Conservation (phyloP, 306 rosid genomes). For the Rubus parviflorus region DNA sequence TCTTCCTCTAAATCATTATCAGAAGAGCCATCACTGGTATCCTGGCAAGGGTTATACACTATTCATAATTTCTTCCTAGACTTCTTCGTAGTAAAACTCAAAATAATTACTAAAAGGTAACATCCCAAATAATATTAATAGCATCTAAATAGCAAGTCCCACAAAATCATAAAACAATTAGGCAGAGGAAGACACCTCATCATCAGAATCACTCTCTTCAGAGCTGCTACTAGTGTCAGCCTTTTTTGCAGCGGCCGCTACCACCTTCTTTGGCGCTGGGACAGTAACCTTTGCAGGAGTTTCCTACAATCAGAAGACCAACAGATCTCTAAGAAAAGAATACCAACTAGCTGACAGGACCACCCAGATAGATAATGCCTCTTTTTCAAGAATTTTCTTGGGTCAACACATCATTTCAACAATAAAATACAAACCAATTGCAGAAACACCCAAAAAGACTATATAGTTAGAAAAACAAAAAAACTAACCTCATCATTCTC, state of each 20-base stretch:
- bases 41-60: conserved; percentile 5
- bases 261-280: neutral
- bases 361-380: too few species aligned
- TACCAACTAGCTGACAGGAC: too few species aligned
- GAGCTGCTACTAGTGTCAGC: conserved; percentile 20
- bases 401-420: neutral
- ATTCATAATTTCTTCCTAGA: conserved; percentile 5
- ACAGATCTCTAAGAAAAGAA: neutral
- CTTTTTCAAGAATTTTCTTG: too few species aligned
- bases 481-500: conserved; percentile 26
- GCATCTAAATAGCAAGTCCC: neutral
- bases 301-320: neutral
- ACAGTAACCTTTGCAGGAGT: conserved; percentile 18
- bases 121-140: neutral
- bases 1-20: conserved; percentile 7
- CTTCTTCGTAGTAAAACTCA: neutral
- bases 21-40: neutral
- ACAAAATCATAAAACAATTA: neutral
- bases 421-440: neutral
- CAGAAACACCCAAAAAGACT: neutral
- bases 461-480: neutral
- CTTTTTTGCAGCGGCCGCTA: neutral
- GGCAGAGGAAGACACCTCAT: neutral
- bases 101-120: neutral
- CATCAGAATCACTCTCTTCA: conserved; percentile 33